These are phyloP conservation scores for Mesotaenium endlicherianum DNA, from an alignment of 139 green algal species.

Conservation along the genomic window DNA sequence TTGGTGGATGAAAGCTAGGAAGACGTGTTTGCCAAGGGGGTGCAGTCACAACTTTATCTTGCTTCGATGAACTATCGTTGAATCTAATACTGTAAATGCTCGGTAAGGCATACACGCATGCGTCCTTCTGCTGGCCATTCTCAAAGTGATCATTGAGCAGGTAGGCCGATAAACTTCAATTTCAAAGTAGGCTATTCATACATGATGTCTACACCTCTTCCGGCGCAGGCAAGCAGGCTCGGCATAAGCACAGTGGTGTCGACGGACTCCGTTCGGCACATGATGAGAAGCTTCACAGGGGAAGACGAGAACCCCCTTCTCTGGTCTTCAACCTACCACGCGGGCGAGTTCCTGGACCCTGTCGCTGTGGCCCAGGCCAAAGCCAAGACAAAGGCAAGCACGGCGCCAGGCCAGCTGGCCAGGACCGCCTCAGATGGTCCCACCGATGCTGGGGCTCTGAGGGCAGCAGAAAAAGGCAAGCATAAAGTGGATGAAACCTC, in stretches of 20 bases:
- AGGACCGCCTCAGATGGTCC: not conserved
- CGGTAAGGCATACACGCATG: no score
- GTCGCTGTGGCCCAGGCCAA: conserved; percentile 23
- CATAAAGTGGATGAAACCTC: no score
- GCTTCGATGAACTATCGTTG: no score
- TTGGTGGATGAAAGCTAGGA: no score
- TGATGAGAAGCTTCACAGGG: conserved; percentile 63
- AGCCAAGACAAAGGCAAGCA: conserved; percentile 8
- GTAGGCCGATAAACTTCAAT: not conserved
- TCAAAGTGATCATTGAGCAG: not conserved
- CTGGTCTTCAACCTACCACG: conserved; percentile 87
- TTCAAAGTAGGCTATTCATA: not conserved
- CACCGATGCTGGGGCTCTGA: not conserved
- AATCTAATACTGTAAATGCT: no score
- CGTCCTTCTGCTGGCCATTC: not conserved
- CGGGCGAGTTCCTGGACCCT: conserved; percentile 54
- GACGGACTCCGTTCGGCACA: conserved; percentile 85
- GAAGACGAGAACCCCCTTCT: conserved; percentile 70
- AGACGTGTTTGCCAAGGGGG: no score
- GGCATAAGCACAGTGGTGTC: conserved; percentile 86
- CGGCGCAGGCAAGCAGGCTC: conserved; percentile 65
- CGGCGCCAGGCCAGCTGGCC: not conserved
- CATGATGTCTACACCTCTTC: not conserved
- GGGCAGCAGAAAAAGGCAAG: not conserved
- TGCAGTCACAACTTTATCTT: no score